Evolutionary conservation across 2,329 filamentous ascomycete genomes (phyloP), one percentile per base, ranked within the genome.

Genomic region (Exophiala phaeomuriformis): DNA sequence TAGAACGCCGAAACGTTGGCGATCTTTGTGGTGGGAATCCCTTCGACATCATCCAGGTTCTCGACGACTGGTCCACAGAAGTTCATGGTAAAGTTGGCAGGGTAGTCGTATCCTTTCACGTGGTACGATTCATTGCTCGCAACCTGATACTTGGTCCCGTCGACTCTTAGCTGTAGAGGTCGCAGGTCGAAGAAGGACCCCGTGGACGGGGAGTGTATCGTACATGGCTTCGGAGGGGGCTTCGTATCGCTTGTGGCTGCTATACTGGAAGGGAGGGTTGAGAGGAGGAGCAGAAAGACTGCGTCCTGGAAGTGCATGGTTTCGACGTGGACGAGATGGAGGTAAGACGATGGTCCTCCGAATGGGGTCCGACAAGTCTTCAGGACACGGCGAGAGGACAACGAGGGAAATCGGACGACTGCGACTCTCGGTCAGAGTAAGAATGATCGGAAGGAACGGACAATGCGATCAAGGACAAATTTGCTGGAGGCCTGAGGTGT

Each of bases 171-270:
- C 27, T 57, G 55, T 59, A 85, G 74, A 5, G 76, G 71, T 60
- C 75, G 82, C 30, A 85, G 72, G 64, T 85, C 81, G 69, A 82
- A 84, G 71, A 81, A 84, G 51, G 78, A 72, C 52, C 81, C 80
- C 8, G 75, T 78, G n/a, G 73, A 76, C 2, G 80, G 77, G 28
- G 80, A 83, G 58, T 77, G 75, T 52, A 81, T 77, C n/a, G 81
- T 82, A 66, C 82, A 85, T 57, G 81, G 77, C 51, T 76, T 74
- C 42, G 71, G 66, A n/a, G 70, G 63, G 56, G 76, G 66, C 39
- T 68, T 68, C 56, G 70, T 66, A 36, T 72, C 68, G 28, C 70
- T 66, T 45, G 71, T 69, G 36, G 69, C 64, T 19, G 19, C 19
- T 49, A 58, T 53, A 45, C 62, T 57, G 9, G 66, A 61, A 28